Evolutionary conservation across 306 rosid genomes (phyloP).

Genomic region (Fragaria iinumae): DNA sequence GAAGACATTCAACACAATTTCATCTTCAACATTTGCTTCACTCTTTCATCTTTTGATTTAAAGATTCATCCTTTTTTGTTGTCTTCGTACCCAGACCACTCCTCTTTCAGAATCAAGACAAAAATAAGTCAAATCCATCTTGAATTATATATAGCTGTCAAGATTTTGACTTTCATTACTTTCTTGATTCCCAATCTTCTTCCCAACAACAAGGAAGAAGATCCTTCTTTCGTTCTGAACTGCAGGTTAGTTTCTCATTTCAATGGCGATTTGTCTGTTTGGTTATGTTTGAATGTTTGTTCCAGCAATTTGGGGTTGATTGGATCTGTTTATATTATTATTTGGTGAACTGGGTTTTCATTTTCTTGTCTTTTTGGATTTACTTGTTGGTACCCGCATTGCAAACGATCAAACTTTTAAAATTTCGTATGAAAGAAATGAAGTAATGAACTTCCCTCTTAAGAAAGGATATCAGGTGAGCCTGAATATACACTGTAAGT

Average conservation of each 20-base stretch:
- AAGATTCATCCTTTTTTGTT: not conserved
- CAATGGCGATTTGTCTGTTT: not conserved
- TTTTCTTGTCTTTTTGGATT: not conserved
- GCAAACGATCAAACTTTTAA: not conserved
- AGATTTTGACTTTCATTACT: not conserved
- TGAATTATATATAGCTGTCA: not conserved
- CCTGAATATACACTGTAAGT: not conserved
- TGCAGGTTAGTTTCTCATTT: conserved; percentile 5
- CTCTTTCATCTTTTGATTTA: not conserved
- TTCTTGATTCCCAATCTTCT: conserved; percentile 2
- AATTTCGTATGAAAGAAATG: not conserved
- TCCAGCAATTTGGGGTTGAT: conserved; percentile 4
- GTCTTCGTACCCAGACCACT: not conserved
- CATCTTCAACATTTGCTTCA: not conserved
- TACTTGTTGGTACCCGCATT: not conserved
- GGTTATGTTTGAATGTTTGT: not conserved
- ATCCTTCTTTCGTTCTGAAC: not conserved
- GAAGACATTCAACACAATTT: not conserved
- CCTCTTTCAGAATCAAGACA: not conserved
- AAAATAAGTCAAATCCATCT: not conserved
- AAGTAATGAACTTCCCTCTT: too few species aligned
- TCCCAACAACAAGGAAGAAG: not conserved
- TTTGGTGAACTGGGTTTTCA: conserved; percentile 6
- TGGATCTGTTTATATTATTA: not conserved
- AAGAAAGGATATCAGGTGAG: not conserved